Percentiles rank a stretch among this genome's conserved stretches.
Evolutionary conservation across 2,329 filamentous ascomycete species (phyloP).

Genomic region (Polychaeton citri): DNA sequence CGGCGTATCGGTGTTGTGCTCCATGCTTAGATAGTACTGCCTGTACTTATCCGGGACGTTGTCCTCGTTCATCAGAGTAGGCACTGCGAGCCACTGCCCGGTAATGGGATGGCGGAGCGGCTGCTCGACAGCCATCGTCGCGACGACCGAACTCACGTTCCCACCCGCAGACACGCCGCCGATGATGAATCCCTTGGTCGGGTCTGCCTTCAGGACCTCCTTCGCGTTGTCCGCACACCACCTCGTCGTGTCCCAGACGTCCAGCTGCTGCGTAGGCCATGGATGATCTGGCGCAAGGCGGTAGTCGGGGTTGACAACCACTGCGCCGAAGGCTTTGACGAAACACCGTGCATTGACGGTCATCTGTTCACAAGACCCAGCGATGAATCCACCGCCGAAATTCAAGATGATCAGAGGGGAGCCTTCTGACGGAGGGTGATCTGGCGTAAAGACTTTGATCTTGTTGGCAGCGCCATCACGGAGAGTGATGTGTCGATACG

Average conservation of each 20-base stretch:
- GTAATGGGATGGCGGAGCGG: slow-evolving; percentile 28
- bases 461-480: slow-evolving; percentile 22
- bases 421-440: slow-evolving; percentile 3
- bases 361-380: slow-evolving; percentile 13
- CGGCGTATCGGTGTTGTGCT: slow-evolving; percentile 26
- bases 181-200: slow-evolving; percentile 31
- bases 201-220: slow-evolving; percentile 28
- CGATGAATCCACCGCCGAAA: slow-evolving; percentile 17
- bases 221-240: slow-evolving; percentile 28
- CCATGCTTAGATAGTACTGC: slow-evolving; percentile 21
- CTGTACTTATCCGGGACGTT: slow-evolving; percentile 23
- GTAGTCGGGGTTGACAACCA: slow-evolving; percentile 12
- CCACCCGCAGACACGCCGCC: slow-evolving; percentile 33
- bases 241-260: slow-evolving; percentile 32
- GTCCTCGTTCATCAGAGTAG: slow-evolving; percentile 15
- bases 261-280: slow-evolving; percentile 29
- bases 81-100: slow-evolving; percentile 31
- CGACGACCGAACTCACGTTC: too few relatives aligned
- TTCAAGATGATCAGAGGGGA: slow-evolving; percentile 15
- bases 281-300: slow-evolving; percentile 32
- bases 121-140: slow-evolving; percentile 26
- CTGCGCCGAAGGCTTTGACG: slow-evolving; percentile 2
- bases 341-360: slow-evolving; percentile 6
- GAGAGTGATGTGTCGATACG: slow-evolving; percentile 24
- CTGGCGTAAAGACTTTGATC: slow-evolving; percentile 20